phyloP scores from a whole-genome alignment of 2,329 filamentous ascomycete species.

The Penicillium sp. region DNA sequence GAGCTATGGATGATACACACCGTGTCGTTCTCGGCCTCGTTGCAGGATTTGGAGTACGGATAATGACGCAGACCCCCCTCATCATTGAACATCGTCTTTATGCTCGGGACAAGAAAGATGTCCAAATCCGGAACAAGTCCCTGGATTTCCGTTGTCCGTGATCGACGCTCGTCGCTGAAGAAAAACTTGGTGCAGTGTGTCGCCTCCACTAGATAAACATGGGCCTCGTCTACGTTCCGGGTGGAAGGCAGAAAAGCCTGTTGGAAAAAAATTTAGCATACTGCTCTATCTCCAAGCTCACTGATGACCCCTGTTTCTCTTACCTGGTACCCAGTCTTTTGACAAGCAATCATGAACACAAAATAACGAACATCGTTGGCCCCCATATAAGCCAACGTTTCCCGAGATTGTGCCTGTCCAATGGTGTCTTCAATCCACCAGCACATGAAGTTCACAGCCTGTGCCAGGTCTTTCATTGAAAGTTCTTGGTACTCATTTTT shows the following conservation, averaged over 20 bases:
- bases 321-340: slow-evolving; percentile 28
- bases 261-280: background rate
- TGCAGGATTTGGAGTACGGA: slow-evolving; percentile 19
- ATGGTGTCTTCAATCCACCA: slow-evolving; percentile 25
- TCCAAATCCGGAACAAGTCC: slow-evolving; percentile 7
- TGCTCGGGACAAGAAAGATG: slow-evolving; percentile 11
- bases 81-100: slow-evolving; percentile 11
- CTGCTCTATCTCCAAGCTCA: background rate
- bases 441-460: slow-evolving; percentile 18
- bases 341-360: slow-evolving; percentile 24
- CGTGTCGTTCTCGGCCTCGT: slow-evolving; percentile 27
- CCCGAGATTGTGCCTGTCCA: slow-evolving; percentile 5
- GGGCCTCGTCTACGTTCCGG: slow-evolving; percentile 23
- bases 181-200: slow-evolving; percentile 24
- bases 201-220: slow-evolving; percentile 16
- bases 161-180: slow-evolving; percentile 27
- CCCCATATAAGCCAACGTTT: slow-evolving; percentile 27
- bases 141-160: slow-evolving; percentile 42
- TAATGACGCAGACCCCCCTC: slow-evolving; percentile 14
- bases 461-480: slow-evolving; percentile 18
- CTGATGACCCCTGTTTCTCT: background rate
- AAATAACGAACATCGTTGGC: slow-evolving; percentile 27
- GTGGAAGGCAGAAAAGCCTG: slow-evolving; percentile 23
- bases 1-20: slow-evolving; percentile 38
- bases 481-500: slow-evolving; percentile 20